These are phyloP conservation scores for Candida labiduridarum DNA, from an alignment of 1,139 yeast genomes.

Conservation along the genomic window DNA sequence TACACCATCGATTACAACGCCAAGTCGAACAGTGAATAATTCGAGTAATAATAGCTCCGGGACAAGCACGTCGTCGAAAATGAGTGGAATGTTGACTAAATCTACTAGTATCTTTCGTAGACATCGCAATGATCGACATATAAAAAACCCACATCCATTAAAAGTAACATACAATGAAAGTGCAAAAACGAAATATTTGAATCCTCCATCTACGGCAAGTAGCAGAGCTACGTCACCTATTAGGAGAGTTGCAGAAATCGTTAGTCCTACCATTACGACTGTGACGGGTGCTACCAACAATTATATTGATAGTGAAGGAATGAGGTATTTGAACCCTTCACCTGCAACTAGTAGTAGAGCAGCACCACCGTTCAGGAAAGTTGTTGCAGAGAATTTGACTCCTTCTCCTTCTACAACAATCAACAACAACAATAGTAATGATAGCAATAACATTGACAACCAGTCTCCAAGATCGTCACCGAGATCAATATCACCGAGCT, in stretches of 20 bases:
- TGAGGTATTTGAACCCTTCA: conserved; percentile 9
- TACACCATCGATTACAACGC: conserved; percentile 5
- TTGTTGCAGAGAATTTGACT: too few species aligned
- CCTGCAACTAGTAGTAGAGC: conserved; percentile 22
- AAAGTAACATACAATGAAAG: conserved; percentile 29
- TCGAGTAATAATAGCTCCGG: conserved; percentile 2
- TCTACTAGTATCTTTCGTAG: conserved; percentile 36
- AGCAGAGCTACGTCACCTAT: conserved; percentile 31
- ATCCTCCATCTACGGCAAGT: conserved; percentile 5
- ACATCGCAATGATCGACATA: conserved; percentile 14
- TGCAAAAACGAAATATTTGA: conserved; percentile 22
- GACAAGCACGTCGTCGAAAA: conserved; percentile 20
- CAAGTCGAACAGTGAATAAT: conserved; percentile 8
- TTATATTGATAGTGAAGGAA: conserved; percentile 33
- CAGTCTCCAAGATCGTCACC: neutral
- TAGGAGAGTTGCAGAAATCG: too few species aligned
- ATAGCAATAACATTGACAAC: conserved; percentile 2
- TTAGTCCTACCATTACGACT: too few species aligned
- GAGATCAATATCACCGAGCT: neutral
- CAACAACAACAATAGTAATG: neutral
- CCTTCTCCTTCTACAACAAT: too few species aligned
- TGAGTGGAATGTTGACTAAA: conserved; percentile 34
- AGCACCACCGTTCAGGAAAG: conserved; percentile 21
- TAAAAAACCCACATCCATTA: conserved; percentile 18
- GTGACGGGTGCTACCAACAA: neutral